Conservation (phyloP, 2,329 filamentous ascomycete genomes). For the Phoma sp. region DNA sequence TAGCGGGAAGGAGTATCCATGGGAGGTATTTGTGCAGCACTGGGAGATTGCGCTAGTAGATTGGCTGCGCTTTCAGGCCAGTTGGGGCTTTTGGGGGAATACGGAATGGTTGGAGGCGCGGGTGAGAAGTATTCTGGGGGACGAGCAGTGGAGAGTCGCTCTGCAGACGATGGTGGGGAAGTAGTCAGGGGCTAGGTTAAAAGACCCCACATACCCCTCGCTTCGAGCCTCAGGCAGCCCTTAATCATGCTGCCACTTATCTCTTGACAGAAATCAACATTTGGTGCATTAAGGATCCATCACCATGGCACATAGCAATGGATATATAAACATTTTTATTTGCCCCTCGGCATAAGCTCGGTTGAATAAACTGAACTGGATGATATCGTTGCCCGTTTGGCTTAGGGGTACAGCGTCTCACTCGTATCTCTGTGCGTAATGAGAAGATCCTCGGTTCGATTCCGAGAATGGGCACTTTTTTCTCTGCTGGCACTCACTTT, state of each 20-base stretch:
- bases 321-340: not conserved
- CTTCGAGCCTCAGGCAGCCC: not conserved
- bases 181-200: not conserved
- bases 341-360: not conserved
- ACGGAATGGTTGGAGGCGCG: slow-evolving; percentile 45
- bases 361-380: not conserved
- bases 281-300: not conserved
- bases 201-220: slow-evolving; percentile 11
- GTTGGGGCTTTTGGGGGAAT: slow-evolving; percentile 48
- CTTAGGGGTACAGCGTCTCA: slow-evolving; percentile 35
- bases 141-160: slow-evolving; percentile 27
- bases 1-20: slow-evolving; percentile 55
- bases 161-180: slow-evolving; percentile 13
- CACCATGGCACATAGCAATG: not conserved
- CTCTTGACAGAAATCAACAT: too few species aligned
- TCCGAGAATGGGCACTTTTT: slow-evolving; percentile 25
- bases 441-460: slow-evolving; percentile 33
- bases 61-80: slow-evolving; percentile 60
- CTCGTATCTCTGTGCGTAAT: slow-evolving; percentile 24
- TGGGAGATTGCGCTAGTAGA: slow-evolving; percentile 73
- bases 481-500: not conserved
- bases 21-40: slow-evolving; percentile 62
- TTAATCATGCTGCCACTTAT: too few species aligned
- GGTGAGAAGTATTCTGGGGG: slow-evolving; percentile 34
- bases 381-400: slow-evolving; percentile 16